Evolutionary conservation across 352 stramenopile species (phyloP).

Genomic region (Phytophthora sp.): DNA sequence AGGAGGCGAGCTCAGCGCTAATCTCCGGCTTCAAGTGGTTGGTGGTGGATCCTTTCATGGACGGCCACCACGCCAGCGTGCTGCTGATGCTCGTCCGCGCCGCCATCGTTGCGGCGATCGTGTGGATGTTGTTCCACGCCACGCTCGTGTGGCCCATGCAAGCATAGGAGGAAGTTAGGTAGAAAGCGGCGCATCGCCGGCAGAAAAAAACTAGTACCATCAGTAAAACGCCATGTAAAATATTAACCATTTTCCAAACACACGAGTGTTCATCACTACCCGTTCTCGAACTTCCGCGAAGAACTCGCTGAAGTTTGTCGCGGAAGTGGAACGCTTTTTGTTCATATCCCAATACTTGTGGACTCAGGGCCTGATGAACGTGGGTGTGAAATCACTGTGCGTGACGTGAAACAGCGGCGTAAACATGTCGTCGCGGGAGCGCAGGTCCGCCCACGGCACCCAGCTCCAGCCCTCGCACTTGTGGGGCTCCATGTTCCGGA

Average conservation of each 20-base stretch:
- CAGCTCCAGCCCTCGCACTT: conserved; percentile 86
- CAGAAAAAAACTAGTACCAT: conserved; percentile 31
- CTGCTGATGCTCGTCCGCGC: conserved; percentile 49
- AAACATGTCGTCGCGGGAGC: conserved; percentile 73
- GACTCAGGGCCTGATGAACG: conserved; percentile 19
- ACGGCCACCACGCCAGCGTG: conserved; percentile 28
- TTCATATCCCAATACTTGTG: background rate
- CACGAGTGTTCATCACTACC: background rate
- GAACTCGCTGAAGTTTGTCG: background rate
- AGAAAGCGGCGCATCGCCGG: conserved; percentile 17
- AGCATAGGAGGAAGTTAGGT: conserved; percentile 24
- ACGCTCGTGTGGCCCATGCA: conserved; percentile 28
- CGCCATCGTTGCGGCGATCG: conserved; percentile 37
- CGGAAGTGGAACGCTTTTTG: background rate
- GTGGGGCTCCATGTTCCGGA: conserved; percentile 81
- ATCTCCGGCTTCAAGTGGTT: conserved; percentile 36
- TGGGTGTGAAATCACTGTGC: conserved; percentile 59
- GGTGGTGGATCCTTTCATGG: conserved; percentile 30
- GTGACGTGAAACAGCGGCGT: conserved; percentile 73
- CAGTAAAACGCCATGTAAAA: conserved; percentile 41
- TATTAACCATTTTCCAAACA: conserved; percentile 27
- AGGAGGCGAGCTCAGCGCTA: conserved; percentile 8
- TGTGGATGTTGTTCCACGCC: conserved; percentile 43
- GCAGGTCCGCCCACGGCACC: conserved; percentile 60
- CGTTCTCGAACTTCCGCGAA: background rate